A percentile compares a stretch with the other conserved stretches of the same genome.
phyloP scores from a whole-genome alignment of 805 yeast species.

The Ogataea haglerorum region DNA sequence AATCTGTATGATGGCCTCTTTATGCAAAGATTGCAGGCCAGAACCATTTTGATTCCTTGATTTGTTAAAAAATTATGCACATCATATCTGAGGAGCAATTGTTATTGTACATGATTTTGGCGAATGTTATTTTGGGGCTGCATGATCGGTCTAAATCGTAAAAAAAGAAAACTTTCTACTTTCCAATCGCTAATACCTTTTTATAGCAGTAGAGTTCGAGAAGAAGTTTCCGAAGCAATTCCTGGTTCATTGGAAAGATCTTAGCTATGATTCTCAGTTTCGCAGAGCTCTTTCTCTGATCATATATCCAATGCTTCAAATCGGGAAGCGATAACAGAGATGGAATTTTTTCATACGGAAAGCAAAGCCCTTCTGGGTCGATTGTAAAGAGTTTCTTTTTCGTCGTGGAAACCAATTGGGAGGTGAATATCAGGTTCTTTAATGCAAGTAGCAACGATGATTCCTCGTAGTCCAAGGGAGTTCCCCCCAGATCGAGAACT shows the following conservation, averaged over 20 bases:
- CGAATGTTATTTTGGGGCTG: slow-evolving; percentile 1
- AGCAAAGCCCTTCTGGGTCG: slow-evolving; percentile 10
- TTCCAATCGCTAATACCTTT: slow-evolving; percentile 10
- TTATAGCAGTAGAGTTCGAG: slow-evolving; percentile 16
- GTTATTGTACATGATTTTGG: slow-evolving; percentile 1
- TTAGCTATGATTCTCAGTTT: slow-evolving; percentile 10
- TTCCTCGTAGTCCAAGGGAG: slow-evolving; percentile 12
- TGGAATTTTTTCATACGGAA: slow-evolving; percentile 13
- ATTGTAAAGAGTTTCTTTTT: slow-evolving; percentile 6
- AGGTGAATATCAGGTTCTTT: slow-evolving; percentile 8
- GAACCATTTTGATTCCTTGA: background rate
- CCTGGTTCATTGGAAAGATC: slow-evolving; percentile 10
- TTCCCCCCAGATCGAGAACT: slow-evolving; percentile 8
- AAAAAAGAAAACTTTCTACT: slow-evolving; percentile 1
- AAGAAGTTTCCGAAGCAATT: slow-evolving; percentile 11
- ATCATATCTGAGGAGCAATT: slow-evolving; percentile 4
- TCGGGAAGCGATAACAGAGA: slow-evolving; percentile 10
- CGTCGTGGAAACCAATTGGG: slow-evolving; percentile 9
- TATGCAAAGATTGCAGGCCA: background rate
- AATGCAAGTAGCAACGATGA: slow-evolving; percentile 12
- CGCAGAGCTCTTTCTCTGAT: slow-evolving; percentile 12
- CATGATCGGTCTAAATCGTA: slow-evolving; percentile 1
- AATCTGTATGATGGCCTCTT: background rate
- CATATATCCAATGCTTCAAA: slow-evolving; percentile 18
- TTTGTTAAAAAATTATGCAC: background rate